Conservation (phyloP, 768 basidiomycete genomes). For the Cystobasidium tubakii region DNA sequence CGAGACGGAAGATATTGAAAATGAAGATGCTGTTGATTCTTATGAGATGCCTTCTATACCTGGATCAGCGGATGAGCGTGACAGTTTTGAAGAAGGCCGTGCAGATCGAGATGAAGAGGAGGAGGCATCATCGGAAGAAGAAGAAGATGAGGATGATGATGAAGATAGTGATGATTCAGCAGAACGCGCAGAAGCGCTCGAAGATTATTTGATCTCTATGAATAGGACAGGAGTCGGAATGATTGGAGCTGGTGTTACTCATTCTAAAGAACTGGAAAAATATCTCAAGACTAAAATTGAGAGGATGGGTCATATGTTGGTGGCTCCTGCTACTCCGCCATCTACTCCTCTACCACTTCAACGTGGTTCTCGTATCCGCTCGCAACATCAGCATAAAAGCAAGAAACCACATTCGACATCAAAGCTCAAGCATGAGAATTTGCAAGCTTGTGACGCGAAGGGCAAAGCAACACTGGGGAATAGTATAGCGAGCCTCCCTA, state of each 20-base stretch:
- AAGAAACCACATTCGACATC: background rate
- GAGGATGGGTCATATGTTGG: conserved; percentile 91
- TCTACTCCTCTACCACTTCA: conserved; percentile 20
- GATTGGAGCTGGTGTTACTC: conserved; percentile 68
- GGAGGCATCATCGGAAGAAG: background rate
- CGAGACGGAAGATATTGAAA: background rate
- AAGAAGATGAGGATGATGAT: conserved; percentile 23
- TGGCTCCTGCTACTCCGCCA: conserved; percentile 47
- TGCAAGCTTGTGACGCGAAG: background rate
- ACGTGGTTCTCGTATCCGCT: background rate
- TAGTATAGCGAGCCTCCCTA: conserved; percentile 1
- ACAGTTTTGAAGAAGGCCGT: background rate
- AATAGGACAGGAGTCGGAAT: conserved; percentile 64
- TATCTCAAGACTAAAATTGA: conserved; percentile 94
- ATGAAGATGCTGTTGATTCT: conserved; percentile 41
- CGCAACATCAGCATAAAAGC: background rate
- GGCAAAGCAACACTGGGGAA: background rate
- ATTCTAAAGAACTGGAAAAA: conserved; percentile 82
- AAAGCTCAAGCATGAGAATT: background rate
- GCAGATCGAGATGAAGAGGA: background rate
- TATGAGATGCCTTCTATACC: conserved; percentile 6
- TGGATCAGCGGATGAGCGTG: conserved; percentile 39
- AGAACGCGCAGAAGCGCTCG: conserved; percentile 44
- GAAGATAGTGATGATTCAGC: background rate
- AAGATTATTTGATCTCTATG: conserved; percentile 48